Base-by-base conservation (phyloP, 495 filamentous ascomycete species). In the Aspergillus sparsus region DNA sequence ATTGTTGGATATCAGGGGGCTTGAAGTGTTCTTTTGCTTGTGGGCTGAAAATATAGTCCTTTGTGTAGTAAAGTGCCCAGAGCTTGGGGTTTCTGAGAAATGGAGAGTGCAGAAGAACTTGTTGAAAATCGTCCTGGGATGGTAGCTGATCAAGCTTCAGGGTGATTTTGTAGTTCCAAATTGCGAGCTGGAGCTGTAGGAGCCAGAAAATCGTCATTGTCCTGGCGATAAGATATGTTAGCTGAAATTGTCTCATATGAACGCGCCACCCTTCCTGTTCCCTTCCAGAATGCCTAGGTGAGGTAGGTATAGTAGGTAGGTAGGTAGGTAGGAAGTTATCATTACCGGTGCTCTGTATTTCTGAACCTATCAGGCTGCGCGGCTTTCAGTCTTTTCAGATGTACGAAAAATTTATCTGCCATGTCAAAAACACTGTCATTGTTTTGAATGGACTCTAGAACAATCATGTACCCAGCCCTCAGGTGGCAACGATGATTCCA, bases 121-220 rank as follows among this genome's bases (percentile, higher is more conserved):
- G 5, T 12, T 51, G 13, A 5, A 58, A 58, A 6, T 51, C 56
- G n/a, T 39, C 6, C 47, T 33, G 49, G 27, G 18, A 31, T 37
- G 56, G 56, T 15, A 42, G 34, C 21, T 21, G 21, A 12, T 52
- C 10, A 6, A 52, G 16, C 8, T 44, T 37, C 13, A 33, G 42
- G 18, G 51, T 36, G 33, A 44, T 51, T 12, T 52, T 58, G 56
- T 58, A 58, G 56, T 58, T 45, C 39, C 46, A 42, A 34, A 58
- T 52, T 16, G 56, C 56, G 12, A 51, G 11, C 39, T 58, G 56
- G 27, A 58, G 47, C 18, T 58, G 56, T 36, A 58, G 10, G 16
- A 58, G 56, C 56, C 56, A 58, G 32, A 58, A 58, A 2, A 58
- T 58, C 7, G 56, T 58, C 56, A 58, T 51, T 32, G 56, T 58